Base-by-base conservation (phyloP, 345 rosid species). In the Gossypium sturtianum region DNA sequence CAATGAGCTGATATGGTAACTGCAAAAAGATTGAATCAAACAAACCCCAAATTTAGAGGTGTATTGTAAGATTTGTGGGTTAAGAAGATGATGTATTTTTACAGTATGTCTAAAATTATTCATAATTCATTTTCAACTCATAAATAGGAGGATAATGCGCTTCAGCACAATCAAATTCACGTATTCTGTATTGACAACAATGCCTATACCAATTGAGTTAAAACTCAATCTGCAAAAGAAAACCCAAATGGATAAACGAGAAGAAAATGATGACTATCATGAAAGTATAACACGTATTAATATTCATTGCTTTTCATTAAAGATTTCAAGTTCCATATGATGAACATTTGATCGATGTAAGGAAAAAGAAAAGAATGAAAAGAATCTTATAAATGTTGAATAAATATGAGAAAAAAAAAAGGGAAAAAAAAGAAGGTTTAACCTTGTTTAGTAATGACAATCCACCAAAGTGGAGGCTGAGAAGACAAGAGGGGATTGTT, bases 401-500 rank as follows among this genome's bases (percentile, higher is more conserved):
- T 63, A 60, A 48, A 5, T 34, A 34, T 34, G 4, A 8, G 1
- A 43, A 65, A 65, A 20, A 3, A 8, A 16, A 25, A 17, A 27
- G 9, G 16, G 1, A 23, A 23, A 7, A 17, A 22, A 53, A 27
- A 58, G 1, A 4, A 15, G 58, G 60, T 73, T 23, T 16, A 20
- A 66, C 52, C 72, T 67, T 43, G 22, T 53, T 90, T 82, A 96
- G 88, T 96, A 91, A 88, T 91, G 97, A 80, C 98, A 96, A 87
- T 89, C 99, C 83, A 96, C 98, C 88, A 93, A 82, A 82, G 95
- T 80, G 9, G 92, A 84, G 80, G 91, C 84, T n/a, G 96, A 78
- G 79, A 92, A 83, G 59, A 88, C 90, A 79, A 96, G 80, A 49
- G 88, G 74, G 58, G 87, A 70, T 68, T 83, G 83, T 3, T 77